phyloP scores from a whole-genome alignment of 1,139 yeast species.

The Candida sp. region DNA sequence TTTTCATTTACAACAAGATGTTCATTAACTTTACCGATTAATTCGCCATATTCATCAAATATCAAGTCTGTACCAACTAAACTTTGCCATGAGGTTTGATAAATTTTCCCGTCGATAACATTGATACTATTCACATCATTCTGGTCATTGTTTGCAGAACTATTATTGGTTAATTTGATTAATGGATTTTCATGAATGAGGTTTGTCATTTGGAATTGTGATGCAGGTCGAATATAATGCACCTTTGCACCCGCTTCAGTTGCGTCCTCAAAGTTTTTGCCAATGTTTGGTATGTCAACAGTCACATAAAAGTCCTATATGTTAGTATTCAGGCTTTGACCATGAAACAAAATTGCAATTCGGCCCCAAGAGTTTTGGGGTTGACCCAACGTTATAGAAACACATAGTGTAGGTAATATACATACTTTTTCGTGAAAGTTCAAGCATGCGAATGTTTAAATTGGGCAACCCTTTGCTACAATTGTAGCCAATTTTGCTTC shows the following conservation, averaged over 20 bases:
- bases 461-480: not conserved
- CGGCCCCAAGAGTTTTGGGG: not conserved
- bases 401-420: not conserved
- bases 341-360: not conserved
- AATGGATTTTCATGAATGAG: slow-evolving; percentile 31
- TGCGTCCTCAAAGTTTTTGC: slow-evolving; percentile 12
- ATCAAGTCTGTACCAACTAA: slow-evolving; percentile 81
- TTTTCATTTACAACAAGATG: slow-evolving; percentile 32
- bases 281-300: slow-evolving; percentile 37
- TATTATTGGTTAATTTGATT: slow-evolving; percentile 36
- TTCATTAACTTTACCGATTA: slow-evolving; percentile 40
- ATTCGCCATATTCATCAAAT: slow-evolving; percentile 56
- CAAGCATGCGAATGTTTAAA: not conserved
- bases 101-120: slow-evolving; percentile 46
- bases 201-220: slow-evolving; percentile 40
- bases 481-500: too few species aligned
- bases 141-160: slow-evolving; percentile 5
- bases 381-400: not conserved
- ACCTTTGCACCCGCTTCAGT: slow-evolving; percentile 10
- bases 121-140: slow-evolving; percentile 25
- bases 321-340: slow-evolving; percentile 15
- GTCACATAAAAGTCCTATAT: slow-evolving; percentile 39
- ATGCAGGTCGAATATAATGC: slow-evolving; percentile 35
- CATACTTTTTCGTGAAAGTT: not conserved
- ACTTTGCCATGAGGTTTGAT: slow-evolving; percentile 75